A percentile compares a stretch with the other conserved stretches of the same genome.
Conservation (phyloP, 306 rosid genomes). For the Castanospermum australe region DNA sequence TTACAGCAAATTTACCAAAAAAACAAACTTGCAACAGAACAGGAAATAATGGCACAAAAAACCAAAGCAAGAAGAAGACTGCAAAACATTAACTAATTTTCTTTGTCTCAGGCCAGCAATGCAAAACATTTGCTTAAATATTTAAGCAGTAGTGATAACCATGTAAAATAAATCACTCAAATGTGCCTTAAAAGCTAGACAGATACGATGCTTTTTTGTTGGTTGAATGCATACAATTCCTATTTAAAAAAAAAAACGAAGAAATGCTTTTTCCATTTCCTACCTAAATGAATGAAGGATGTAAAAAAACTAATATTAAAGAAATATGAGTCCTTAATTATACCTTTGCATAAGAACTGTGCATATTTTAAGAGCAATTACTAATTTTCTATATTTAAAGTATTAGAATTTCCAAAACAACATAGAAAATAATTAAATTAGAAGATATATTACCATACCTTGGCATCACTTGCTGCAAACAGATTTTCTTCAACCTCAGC, state of each 20-base stretch:
- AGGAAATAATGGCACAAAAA: background rate
- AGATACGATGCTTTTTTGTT: background rate
- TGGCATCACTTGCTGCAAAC: conserved; percentile 81
- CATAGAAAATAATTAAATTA: conserved; percentile 12
- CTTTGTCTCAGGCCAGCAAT: background rate
- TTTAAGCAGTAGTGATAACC: background rate
- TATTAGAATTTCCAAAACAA: conserved; percentile 15
- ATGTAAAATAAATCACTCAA: background rate
- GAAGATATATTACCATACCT: conserved; percentile 49
- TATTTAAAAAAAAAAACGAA: background rate
- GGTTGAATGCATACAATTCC: background rate
- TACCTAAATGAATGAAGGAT: background rate
- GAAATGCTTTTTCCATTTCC: background rate
- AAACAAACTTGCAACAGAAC: background rate
- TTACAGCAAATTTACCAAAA: background rate
- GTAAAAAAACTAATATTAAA: conserved; percentile 4
- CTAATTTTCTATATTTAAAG: background rate
- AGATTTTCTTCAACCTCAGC: conserved; percentile 77
- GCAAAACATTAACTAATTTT: background rate
- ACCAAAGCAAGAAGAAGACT: background rate
- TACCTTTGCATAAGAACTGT: background rate
- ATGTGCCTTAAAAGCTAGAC: background rate
- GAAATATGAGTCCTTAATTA: background rate
- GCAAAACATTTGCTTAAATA: conserved; percentile 16
- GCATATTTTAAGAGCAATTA: conserved; percentile 7